Base-by-base conservation (phyloP, 331 rosid species). In the Saraca asoca region DNA sequence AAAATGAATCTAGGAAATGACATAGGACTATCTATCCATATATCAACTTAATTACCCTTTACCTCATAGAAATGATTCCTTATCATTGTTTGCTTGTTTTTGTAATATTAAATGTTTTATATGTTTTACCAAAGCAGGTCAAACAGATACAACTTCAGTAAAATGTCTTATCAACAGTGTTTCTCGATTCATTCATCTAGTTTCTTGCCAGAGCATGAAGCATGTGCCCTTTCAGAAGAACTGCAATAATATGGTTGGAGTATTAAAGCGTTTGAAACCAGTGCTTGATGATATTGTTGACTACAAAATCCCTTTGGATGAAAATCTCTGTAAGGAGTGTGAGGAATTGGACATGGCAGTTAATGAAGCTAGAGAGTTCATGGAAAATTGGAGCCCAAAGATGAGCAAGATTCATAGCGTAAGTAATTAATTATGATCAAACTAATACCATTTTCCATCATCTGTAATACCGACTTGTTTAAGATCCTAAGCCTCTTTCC, bases 121-220 rank as follows among this genome's bases (percentile, higher is more conserved):
- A 56, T 62, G 44, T 41, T 70, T 77, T 58, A 52, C 76, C 42
- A 48, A 41, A 72, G 70, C 87, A 89, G 98, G 93, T 73, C 83
- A 79, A 72, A 87, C 83, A 79, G 92, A 88, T 69, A 73, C 82
- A 60, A 53, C 80, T 74, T 70, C 91, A 65, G 76, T 82, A 49
- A 81, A 82, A 85, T 89, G 95, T 82, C 88, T 89, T 20, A 80
- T 80, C 72, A 91, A 91, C 87, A 89, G 98, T 77, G 82, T 85
- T 72, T 81, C 93, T 78, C 85, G 96, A 73, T 85, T 91, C 79
- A 69, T 89, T 87, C 98, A 72, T 69, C 82, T 89, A 69, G 91
- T 85, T 65, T 91, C 95, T 45, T 82, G 95, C 79, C 95, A 83
- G 58, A 78, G 78, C 52, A 60, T 73, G 65, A 92, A 77, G 64